Evolutionary conservation across 192 early-diverging fungal genomes (phyloP), one percentile per base, ranked within the genome.

Genomic region (Linnemannia schmuckeri): DNA sequence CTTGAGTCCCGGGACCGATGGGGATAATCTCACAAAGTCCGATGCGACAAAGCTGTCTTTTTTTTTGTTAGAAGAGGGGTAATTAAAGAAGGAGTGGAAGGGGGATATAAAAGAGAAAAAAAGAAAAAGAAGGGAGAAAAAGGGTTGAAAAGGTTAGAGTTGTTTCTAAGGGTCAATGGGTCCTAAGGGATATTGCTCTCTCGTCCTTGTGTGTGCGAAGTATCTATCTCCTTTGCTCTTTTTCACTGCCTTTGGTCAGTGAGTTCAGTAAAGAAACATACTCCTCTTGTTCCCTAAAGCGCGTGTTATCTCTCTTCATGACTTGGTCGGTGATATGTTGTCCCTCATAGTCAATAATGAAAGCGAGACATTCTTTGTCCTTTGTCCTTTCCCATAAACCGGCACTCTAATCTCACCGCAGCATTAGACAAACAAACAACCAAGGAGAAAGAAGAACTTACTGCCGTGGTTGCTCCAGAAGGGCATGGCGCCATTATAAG

Each of bases 1-100:
- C 22, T 82, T 79, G 33, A 85, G 77, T 40, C 92, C 89, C 6
- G 94, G 93, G 27, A 96, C 90, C 55, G 92, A 93, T 4, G 93
- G 89, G 18, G 94, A 89, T 18, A 97, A 86, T 0, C 95, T 89
- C 69, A 94, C 88, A 80, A 90, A 90, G 41, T 94, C 88, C 7
- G 70, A 22, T 13, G 92, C 85, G 13, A 88, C 74, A 66, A 89
- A 87, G 24, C 82, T 79, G 76, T 89, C 89, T 89, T 77, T 66
- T 79, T 69, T 89, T 85, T 87, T 77, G 52, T 4, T 68, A 75
- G 27, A 35, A 22, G 33, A 35, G 41, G 17, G 70, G 72, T 4
- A 55, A n/a, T 24, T 54, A n/a, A 44, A 74, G 30, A 22, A 44
- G 30, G 27, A 44, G 1, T n/a, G 9, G 3, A 66, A 30, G 3